phyloP scores from a whole-genome alignment of 208 protist species.

The Herpetomonas samuelpessoai region DNA sequence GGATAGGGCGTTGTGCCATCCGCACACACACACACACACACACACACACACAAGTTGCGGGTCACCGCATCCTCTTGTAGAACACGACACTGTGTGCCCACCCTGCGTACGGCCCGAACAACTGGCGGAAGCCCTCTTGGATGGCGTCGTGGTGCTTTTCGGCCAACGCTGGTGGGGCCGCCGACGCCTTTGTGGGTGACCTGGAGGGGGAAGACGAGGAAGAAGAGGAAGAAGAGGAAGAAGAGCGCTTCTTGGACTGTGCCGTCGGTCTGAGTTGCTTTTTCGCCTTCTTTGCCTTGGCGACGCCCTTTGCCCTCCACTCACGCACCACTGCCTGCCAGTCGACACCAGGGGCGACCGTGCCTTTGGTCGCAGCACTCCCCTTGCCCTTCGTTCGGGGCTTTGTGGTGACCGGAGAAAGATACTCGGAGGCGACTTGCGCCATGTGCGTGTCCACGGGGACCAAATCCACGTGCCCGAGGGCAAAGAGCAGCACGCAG shows the following conservation, averaged over 20 bases:
- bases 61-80: slow-evolving; percentile 42
- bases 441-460: slow-evolving; percentile 91
- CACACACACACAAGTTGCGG: too few species aligned
- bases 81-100: slow-evolving; percentile 82
- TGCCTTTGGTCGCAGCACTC: background rate
- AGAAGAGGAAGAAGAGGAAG: too few species aligned
- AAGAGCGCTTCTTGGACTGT: too few species aligned
- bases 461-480: slow-evolving; percentile 52
- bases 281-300: slow-evolving; percentile 16
- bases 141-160: slow-evolving; percentile 71
- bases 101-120: slow-evolving; percentile 68
- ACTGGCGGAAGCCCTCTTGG: slow-evolving; percentile 44
- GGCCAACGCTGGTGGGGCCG: slow-evolving; percentile 23
- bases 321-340: background rate
- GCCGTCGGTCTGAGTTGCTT: too few species aligned
- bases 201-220: too few species aligned
- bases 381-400: slow-evolving; percentile 4
- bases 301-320: slow-evolving; percentile 10
- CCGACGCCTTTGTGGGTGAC: background rate
- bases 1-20: too few species aligned
- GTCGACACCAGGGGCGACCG: too few species aligned
- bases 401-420: slow-evolving; percentile 7
- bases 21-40: too few species aligned
- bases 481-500: slow-evolving; percentile 76
- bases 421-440: slow-evolving; percentile 62